Evolutionary conservation across 305 asterid genomes (phyloP).

Genomic region (Fraxinus paxiana): DNA sequence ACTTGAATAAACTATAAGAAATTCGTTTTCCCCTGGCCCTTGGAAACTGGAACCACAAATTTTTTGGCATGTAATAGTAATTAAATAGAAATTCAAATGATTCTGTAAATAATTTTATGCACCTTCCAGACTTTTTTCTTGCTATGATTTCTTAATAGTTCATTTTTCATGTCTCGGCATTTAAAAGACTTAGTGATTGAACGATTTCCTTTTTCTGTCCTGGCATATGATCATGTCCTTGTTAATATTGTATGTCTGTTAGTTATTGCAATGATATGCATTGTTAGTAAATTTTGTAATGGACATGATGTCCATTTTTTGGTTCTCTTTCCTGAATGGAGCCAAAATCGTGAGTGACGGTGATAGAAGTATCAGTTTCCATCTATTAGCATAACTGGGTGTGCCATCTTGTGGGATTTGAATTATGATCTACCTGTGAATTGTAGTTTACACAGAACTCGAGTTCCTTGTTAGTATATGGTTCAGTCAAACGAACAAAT

Average conservation of each 20-base stretch:
- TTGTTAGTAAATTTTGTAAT: not conserved
- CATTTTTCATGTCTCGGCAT: slow-evolving; percentile 1
- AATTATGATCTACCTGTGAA: not conserved
- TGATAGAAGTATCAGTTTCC: not conserved
- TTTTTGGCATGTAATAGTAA: not conserved
- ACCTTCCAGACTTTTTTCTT: slow-evolving; percentile 1
- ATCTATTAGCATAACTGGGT: not conserved
- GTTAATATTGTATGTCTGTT: not conserved
- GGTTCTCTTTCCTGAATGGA: not conserved
- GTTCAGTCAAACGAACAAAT: not conserved
- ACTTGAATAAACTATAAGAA: slow-evolving; percentile 5
- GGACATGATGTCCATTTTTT: not conserved
- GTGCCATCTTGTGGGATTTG: not conserved
- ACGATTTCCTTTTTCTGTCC: not conserved
- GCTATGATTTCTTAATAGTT: not conserved
- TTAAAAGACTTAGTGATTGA: not conserved
- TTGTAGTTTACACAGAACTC: not conserved
- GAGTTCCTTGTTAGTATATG: not conserved
- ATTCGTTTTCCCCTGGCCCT: not conserved
- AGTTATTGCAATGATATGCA: not conserved
- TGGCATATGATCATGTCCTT: not conserved
- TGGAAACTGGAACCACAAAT: slow-evolving; percentile 3
- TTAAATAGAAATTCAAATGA: slow-evolving; percentile 4
- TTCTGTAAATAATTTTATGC: not conserved
- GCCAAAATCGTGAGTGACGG: not conserved